A percentile compares a stretch with the other conserved stretches of the same genome.
These are phyloP conservation scores for Russula sp. DNA, from an alignment of 768 basidiomycete genomes.

Conservation along the genomic window DNA sequence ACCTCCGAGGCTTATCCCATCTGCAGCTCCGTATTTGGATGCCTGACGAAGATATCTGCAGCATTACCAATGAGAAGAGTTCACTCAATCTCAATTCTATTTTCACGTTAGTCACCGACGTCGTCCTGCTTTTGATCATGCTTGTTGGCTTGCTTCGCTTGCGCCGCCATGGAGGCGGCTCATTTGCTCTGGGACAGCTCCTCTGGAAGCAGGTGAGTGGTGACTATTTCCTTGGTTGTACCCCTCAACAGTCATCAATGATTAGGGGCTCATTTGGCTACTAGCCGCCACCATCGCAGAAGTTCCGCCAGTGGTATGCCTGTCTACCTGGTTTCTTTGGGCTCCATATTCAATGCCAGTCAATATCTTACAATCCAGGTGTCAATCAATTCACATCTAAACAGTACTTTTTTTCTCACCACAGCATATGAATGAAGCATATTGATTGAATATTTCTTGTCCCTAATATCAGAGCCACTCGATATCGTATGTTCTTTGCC, in stretches of 20 bases:
- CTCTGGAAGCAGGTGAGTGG: constrained; percentile 7
- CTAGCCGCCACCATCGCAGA: background rate
- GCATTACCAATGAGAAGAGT: background rate
- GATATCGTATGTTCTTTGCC: background rate
- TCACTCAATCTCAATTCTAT: background rate
- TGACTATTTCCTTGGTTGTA: background rate
- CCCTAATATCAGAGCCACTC: background rate
- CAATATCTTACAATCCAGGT: background rate
- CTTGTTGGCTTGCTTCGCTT: constrained; percentile 5
- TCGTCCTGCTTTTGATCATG: constrained; percentile 1
- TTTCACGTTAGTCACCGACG: background rate
- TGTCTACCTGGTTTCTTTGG: too few species aligned
- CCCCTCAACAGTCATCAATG: background rate
- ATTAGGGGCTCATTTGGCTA: constrained; percentile 4
- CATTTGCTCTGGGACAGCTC: background rate
- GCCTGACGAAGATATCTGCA: background rate
- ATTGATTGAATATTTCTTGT: background rate
- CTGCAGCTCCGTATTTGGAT: background rate
- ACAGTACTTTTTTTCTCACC: background rate
- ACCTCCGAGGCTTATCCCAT: background rate
- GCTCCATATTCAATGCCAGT: too few species aligned
- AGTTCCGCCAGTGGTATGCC: background rate
- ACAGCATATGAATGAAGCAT: background rate
- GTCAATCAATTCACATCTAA: background rate
- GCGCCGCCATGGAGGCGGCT: background rate